phyloP scores from a whole-genome alignment of 2,329 filamentous ascomycete species.

The Fusarium xyrophilum region DNA sequence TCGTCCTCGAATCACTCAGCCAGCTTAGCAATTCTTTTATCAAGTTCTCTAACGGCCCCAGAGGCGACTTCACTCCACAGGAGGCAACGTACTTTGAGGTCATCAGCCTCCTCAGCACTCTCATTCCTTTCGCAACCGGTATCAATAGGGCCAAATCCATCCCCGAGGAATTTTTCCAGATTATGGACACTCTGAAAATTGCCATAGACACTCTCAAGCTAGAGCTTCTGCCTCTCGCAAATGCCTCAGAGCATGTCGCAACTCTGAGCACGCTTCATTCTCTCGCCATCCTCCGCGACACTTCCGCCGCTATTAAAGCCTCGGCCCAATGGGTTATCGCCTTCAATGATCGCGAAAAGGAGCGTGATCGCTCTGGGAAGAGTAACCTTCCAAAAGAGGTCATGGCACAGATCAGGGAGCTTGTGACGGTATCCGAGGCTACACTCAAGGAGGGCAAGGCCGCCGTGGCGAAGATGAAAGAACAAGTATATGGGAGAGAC shows the following conservation, averaged over 20 bases:
- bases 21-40: slow-evolving; percentile 53
- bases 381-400: slow-evolving; percentile 50
- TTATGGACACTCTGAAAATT: slow-evolving; percentile 34
- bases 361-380: slow-evolving; percentile 50
- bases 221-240: slow-evolving; percentile 19
- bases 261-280: slow-evolving; percentile 47
- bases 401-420: slow-evolving; percentile 44
- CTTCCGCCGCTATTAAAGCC: slow-evolving; percentile 45
- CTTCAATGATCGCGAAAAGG: slow-evolving; percentile 50
- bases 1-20: slow-evolving; percentile 51
- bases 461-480: slow-evolving; percentile 42
- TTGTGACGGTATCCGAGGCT: slow-evolving; percentile 43
- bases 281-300: slow-evolving; percentile 50
- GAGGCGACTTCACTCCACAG: slow-evolving; percentile 48
- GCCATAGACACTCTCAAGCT: slow-evolving; percentile 27
- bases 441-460: slow-evolving; percentile 46
- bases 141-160: slow-evolving; percentile 37
- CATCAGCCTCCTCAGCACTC: slow-evolving; percentile 50
- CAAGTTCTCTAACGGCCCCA: slow-evolving; percentile 46
- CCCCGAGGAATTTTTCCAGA: slow-evolving; percentile 37
- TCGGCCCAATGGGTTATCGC: slow-evolving; percentile 46
- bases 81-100: slow-evolving; percentile 55
- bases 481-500: slow-evolving; percentile 38
- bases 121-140: slow-evolving; percentile 43
- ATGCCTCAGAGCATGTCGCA: slow-evolving; percentile 26